Evolutionary conservation across 2,329 filamentous ascomycete genomes (phyloP).

Genomic region (Fusarium goolgardi): DNA sequence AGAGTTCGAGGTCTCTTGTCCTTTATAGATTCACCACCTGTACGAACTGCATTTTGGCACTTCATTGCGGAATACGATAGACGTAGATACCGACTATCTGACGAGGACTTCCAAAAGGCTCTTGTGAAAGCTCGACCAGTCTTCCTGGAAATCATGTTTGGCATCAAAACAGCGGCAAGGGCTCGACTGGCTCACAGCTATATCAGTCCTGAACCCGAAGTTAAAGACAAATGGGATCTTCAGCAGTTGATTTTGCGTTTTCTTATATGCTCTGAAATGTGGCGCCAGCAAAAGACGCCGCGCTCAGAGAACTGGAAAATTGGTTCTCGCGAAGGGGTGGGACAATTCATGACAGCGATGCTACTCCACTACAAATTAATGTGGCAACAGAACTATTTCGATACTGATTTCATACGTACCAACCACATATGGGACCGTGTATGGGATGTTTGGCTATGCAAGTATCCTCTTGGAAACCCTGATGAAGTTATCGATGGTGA

Average conservation of each 20-base stretch:
- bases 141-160: constrained; percentile 39
- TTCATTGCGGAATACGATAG: constrained; percentile 15
- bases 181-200: constrained; percentile 22
- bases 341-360: constrained; percentile 43
- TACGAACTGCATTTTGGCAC: constrained; percentile 40
- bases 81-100: background rate
- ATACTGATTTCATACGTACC: background rate
- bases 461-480: constrained; percentile 33
- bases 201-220: background rate
- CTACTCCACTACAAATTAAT: constrained; percentile 43
- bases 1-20: constrained; percentile 38
- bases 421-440: constrained; percentile 38
- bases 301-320: constrained; percentile 41
- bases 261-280: constrained; percentile 44
- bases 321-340: constrained; percentile 18
- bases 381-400: constrained; percentile 35
- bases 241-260: constrained; percentile 41
- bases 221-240: constrained; percentile 13
- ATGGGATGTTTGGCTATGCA: constrained; percentile 49
- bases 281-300: constrained; percentile 40
- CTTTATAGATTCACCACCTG: constrained; percentile 45
- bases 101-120: constrained; percentile 13
- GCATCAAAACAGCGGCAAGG: constrained; percentile 14
- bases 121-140: constrained; percentile 18
- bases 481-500: constrained; percentile 8